phyloP scores from a whole-genome alignment of 345 rosid genomes.

The Camelina laxa region DNA sequence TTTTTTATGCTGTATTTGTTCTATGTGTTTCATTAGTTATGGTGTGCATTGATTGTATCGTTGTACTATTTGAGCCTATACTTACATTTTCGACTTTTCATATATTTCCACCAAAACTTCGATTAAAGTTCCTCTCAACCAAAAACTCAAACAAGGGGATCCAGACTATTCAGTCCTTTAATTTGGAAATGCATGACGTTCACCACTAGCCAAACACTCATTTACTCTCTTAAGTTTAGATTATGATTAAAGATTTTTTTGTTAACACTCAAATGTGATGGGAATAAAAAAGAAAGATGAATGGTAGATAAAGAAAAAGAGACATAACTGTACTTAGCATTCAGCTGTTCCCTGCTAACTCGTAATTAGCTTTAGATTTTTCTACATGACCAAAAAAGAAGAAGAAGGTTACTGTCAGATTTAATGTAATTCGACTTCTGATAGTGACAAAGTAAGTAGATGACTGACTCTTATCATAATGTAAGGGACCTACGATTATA shows the following conservation, averaged over 20 bases:
- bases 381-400: background rate
- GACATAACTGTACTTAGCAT: background rate
- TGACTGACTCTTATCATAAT: background rate
- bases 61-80: conserved; percentile 4
- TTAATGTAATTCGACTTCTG: background rate
- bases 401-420: background rate
- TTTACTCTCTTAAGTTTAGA: no score
- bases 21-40: background rate
- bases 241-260: no score
- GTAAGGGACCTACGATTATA: background rate
- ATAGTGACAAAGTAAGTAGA: background rate
- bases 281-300: background rate
- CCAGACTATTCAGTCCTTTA: background rate
- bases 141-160: background rate
- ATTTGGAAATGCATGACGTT: background rate
- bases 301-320: background rate
- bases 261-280: background rate
- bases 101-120: background rate
- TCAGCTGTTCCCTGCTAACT: background rate
- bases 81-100: background rate
- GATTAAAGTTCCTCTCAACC: background rate
- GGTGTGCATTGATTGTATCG: conserved; percentile 23
- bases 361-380: background rate
- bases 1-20: conserved; percentile 10
- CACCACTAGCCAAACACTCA: background rate